A percentile compares a stretch with the other conserved stretches of the same genome.
phyloP scores from a whole-genome alignment of 1,139 yeast genomes.

The Sugiyamaella castrensis region DNA sequence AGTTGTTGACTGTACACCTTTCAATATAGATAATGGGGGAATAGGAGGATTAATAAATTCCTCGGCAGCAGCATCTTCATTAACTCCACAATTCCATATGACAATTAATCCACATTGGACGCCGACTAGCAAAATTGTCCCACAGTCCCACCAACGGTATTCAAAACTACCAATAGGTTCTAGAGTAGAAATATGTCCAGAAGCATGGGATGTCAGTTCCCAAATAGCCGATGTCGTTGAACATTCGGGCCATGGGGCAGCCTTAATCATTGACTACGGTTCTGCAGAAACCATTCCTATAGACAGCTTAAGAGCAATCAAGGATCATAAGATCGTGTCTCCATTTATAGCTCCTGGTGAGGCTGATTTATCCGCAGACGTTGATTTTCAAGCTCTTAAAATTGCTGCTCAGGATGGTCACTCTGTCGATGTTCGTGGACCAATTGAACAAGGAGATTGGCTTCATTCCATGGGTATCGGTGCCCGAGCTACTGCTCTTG shows the following conservation, averaged over 20 bases:
- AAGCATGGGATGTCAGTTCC: slow-evolving; percentile 51
- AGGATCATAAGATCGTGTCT: slow-evolving; percentile 69
- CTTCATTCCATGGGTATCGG: slow-evolving; percentile 75
- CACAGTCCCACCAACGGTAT: slow-evolving; percentile 53
- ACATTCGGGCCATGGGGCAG: slow-evolving; percentile 55
- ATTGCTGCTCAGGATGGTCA: slow-evolving; percentile 36
- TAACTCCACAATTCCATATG: slow-evolving; percentile 48
- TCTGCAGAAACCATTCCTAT: slow-evolving; percentile 59
- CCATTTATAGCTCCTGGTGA: slow-evolving; percentile 75
- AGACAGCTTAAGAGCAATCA: slow-evolving; percentile 70
- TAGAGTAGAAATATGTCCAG: slow-evolving; percentile 73
- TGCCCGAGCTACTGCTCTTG: slow-evolving; percentile 51
- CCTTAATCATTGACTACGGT: slow-evolving; percentile 77
- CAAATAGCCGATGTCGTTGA: slow-evolving; percentile 34
- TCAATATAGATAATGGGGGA: slow-evolving; percentile 29
- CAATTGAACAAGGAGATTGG: slow-evolving; percentile 79
- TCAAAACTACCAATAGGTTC: slow-evolving; percentile 54
- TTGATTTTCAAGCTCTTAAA: slow-evolving; percentile 64
- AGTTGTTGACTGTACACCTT: slow-evolving; percentile 49
- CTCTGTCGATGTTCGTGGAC: slow-evolving; percentile 47
- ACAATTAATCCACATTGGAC: slow-evolving; percentile 61
- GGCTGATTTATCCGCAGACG: slow-evolving; percentile 81
- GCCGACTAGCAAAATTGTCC: slow-evolving; percentile 58
- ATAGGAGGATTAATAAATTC: slow-evolving; percentile 23
- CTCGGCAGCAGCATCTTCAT: slow-evolving; percentile 19